Conservation (phyloP, 768 basidiomycete species). For the Leccinellum albellum region DNA sequence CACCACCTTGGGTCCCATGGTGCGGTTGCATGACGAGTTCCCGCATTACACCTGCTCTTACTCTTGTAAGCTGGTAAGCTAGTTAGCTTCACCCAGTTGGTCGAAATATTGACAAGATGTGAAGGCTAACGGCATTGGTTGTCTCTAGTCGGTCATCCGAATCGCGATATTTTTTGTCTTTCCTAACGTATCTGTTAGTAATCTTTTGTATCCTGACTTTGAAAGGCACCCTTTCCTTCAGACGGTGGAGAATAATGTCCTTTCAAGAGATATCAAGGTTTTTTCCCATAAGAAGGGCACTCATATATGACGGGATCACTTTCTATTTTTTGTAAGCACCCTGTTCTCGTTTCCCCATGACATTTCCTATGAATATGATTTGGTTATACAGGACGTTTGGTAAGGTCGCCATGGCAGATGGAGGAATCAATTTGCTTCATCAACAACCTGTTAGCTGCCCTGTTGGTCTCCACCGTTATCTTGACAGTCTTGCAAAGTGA, state of each 20-base stretch:
- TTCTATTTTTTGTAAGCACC: slow-evolving; percentile 17
- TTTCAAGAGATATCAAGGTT: not conserved
- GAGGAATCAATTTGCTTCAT: not conserved
- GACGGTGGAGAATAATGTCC: not conserved
- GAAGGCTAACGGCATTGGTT: slow-evolving; percentile 17
- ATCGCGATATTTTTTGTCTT: too few species aligned
- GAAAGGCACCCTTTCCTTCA: slow-evolving; percentile 3
- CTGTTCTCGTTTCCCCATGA: not conserved
- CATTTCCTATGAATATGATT: not conserved
- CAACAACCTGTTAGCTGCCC: slow-evolving; percentile 1
- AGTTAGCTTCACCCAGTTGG: not conserved
- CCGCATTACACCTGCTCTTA: slow-evolving; percentile 10
- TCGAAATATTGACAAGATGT: not conserved
- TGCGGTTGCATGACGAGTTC: slow-evolving; percentile 13
- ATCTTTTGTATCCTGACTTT: slow-evolving; percentile 18
- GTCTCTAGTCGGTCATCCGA: slow-evolving; percentile 15
- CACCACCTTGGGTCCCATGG: slow-evolving; percentile 17
- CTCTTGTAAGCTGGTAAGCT: slow-evolving; percentile 22
- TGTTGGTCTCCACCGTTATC: slow-evolving; percentile 18
- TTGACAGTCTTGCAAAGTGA: slow-evolving; percentile 10
- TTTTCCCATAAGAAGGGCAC: not conserved
- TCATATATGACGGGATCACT: slow-evolving; percentile 11
- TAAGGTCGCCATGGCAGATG: not conserved
- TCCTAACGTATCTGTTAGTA: slow-evolving; percentile 8
- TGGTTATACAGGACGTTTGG: slow-evolving; percentile 14